These are phyloP conservation scores for Penicillium sp. DNA, from an alignment of 2,329 filamentous ascomycete species.

Conservation along the genomic window DNA sequence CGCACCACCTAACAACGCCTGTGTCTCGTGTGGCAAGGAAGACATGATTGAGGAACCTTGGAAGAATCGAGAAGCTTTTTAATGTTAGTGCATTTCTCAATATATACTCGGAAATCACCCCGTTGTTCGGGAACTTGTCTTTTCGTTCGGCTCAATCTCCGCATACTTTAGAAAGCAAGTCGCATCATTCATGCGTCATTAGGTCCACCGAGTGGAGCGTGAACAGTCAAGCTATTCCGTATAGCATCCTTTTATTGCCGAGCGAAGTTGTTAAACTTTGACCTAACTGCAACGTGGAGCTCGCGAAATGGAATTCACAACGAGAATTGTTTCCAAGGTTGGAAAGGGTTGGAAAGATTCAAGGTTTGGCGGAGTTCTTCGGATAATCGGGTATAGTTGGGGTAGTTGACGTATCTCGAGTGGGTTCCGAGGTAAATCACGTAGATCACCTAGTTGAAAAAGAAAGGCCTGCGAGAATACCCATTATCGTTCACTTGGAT, in stretches of 20 bases:
- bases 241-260: neutral
- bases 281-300: neutral
- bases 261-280: neutral
- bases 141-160: neutral
- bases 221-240: neutral
- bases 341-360: too few relatives aligned
- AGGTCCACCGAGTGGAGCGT: neutral
- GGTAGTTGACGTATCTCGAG: neutral
- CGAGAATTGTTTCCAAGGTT: neutral
- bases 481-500: neutral
- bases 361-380: neutral
- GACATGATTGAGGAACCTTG: neutral
- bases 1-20: slow-evolving; percentile 12
- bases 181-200: neutral
- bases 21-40: slow-evolving; percentile 9
- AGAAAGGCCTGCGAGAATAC: neutral
- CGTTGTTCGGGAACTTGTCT: neutral
- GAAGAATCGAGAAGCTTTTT: neutral
- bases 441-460: neutral
- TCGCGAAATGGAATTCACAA: neutral
- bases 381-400: neutral
- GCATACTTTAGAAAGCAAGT: neutral
- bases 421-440: neutral
- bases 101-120: neutral
- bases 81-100: neutral